Evolutionary conservation across 306 rosid species (phyloP), one percentile per base, ranked within the genome.

Genomic region (Medicago lupulina): DNA sequence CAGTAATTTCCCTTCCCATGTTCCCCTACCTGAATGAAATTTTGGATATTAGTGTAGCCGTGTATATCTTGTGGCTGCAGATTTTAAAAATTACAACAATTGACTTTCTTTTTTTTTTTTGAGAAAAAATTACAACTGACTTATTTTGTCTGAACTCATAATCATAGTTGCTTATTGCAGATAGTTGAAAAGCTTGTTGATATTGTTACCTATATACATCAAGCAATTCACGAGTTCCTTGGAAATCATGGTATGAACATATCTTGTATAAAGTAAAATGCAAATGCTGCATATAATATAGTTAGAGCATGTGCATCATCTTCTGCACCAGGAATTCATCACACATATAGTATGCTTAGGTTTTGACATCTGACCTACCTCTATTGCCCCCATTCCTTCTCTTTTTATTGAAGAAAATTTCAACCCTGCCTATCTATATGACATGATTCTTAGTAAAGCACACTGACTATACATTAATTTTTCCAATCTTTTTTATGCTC

Each of bases 161-260:
- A 75, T 72, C 76, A 53, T 15, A 71, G 79, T 80, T 79, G 79
- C 70, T 83, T 58, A 77, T 62, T 86, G 88, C 97, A 96, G 99
- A 86, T 96, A 70, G 98, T 90, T 75, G 95, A 87, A 82, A 96
- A 92, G 84, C 96, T 96, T 34, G 93, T 90, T 12, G 88, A 84
- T 55, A 78, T 89, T 68, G 88, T 90, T 68, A 62, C 84, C 81
- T 79, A 80, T 79, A 87, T 84, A 75, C 89, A 90, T 81, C 93
- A 88, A 87, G 85, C 91, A 65, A 84, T 92, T 18, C 23, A 10
- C 34, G 93, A 89, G 85, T 72, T 85, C 75, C 93, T 90, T 74
- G 97, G 89, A 71, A 81, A 85, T 73, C 60, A 85, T 68, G 96
- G 97, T 88, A 89, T 40, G 86, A 17, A 55, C 73, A 71, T 61